Base-by-base conservation (phyloP, 192 early-diverging fungal genomes). In the Gigaspora rosea region DNA sequence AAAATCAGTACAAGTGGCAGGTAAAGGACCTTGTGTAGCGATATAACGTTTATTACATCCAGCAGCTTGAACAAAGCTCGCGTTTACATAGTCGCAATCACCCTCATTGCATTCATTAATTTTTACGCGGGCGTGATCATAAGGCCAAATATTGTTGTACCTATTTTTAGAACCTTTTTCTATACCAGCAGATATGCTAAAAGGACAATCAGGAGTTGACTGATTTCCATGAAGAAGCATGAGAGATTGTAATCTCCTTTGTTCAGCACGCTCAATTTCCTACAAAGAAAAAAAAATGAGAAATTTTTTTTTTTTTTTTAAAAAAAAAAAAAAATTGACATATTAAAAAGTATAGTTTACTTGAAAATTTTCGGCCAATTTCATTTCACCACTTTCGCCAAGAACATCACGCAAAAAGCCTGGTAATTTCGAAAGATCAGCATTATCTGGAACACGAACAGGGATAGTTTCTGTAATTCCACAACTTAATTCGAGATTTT, bases 131-230 rank as follows among this genome's bases (percentile, higher is more conserved):
- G 83, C 89, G 72, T 86, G 82, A 79, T 91, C 93, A 75, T 90
- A 96, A 36, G 95, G 95, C 84, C 90, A 92, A 36, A 96, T 91
- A 71, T 92, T 95, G 58, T 87, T 93, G 82, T 96, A 96, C 47
- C 95, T 88, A 77, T 96, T 96, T 80, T 91, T 81, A 32, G 86
- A 82, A 51, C 90, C 91, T 69, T 88, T 88, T 83, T 92, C 91
- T 48, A 92, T 93, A 18, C 94, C 94, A 13, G 91, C 94, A 10
- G 91, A 88, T 54, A 96, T 92, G 36, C 91, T 93, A 58, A 90
- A 94, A 62, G 83, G 84, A 75, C 83, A 88, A 58, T 70, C 87
- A 76, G 79, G 80, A 54, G 86, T 84, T 73, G 47, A 79, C 70
- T 83, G 79, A 73, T 86, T 86, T n/a, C 82, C 82, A 63, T 89